Evolutionary conservation across 306 rosid species (phyloP), one percentile per base, ranked within the genome.

Genomic region (Begonia fuchsioides): DNA sequence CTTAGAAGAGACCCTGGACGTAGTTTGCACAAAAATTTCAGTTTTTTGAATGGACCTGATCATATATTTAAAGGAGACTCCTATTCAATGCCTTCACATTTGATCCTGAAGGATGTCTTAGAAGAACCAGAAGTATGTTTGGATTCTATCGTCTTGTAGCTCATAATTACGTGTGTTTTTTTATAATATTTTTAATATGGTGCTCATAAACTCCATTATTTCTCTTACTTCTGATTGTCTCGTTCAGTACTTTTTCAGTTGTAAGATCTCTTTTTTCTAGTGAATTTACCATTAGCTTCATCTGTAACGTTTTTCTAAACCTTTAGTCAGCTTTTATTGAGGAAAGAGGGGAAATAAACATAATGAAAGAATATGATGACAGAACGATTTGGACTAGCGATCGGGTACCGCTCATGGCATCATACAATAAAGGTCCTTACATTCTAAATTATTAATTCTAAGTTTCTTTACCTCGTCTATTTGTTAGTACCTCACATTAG

Each of bases 301-400:
- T 52, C 16, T 50, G 11, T 15, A 19, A 46, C 47, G 10, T 43
- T 57, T 11, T 32, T 53, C 52, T 13, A 47, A 45, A 56, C 43
- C 64, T 56, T 57, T 68, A 88, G 97, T 64, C 66, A 60, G 70
- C 75, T 64, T 81, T 70, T 68, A 68, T 81, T 52, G 90, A 88
- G 77, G 97, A 88, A 61, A 77, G 95, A 68, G 95, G 95, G 56
- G 84, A 88, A 50, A 63, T 65, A 57, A 81, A 68, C 75, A 52
- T 81, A 49, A 84, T 84, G 97, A 88, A 84, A 78, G 93, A 81
- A 68, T 81, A 76, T 55, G 95, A 88, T 39, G 97, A 88, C 75
- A 72, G 79, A 75, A 88, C 97, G 72, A 88, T 88, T 52, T 88
- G 97, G 97, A 78, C 97, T 47, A 84, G 93, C 72, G 93, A 78